Evolutionary conservation across 805 yeast species (phyloP).

Genomic region (Wickerhamomyces alni): DNA sequence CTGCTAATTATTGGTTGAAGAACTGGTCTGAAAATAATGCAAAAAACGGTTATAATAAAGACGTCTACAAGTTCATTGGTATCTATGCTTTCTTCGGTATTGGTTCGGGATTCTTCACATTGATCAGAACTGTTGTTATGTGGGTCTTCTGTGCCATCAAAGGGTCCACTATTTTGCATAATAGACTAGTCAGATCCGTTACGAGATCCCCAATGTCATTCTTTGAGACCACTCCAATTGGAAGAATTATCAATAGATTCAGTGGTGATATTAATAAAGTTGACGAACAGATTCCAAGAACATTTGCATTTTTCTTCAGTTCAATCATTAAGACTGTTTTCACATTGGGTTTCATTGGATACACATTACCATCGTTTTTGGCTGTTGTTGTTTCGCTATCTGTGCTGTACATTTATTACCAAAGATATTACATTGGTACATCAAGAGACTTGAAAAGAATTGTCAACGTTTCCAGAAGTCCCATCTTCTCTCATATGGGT

Average conservation of each 20-base stretch:
- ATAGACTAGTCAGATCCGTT: constrained; percentile 48
- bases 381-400: constrained; percentile 38
- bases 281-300: constrained; percentile 52
- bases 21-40: constrained; percentile 57
- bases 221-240: constrained; percentile 66
- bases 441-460: constrained; percentile 77
- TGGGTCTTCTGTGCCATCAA: constrained; percentile 49
- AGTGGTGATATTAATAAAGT: constrained; percentile 55
- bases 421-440: constrained; percentile 59
- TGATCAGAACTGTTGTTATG: constrained; percentile 40
- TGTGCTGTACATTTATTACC: constrained; percentile 62
- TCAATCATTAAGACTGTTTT: constrained; percentile 38
- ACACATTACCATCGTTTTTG: constrained; percentile 49
- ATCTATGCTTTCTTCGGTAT: constrained; percentile 54
- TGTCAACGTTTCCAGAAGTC: constrained; percentile 62
- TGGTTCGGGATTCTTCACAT: constrained; percentile 41
- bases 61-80: constrained; percentile 41
- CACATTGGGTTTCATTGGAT: constrained; percentile 46
- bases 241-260: constrained; percentile 60
- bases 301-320: constrained; percentile 42
- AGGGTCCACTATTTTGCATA: constrained; percentile 52
- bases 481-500: constrained; percentile 76
- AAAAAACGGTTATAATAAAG: constrained; percentile 34
- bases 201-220: constrained; percentile 58
- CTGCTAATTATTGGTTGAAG: constrained; percentile 59